Conservation (phyloP, 1,139 yeast genomes). For the Saccharomyces hybrid region DNA sequence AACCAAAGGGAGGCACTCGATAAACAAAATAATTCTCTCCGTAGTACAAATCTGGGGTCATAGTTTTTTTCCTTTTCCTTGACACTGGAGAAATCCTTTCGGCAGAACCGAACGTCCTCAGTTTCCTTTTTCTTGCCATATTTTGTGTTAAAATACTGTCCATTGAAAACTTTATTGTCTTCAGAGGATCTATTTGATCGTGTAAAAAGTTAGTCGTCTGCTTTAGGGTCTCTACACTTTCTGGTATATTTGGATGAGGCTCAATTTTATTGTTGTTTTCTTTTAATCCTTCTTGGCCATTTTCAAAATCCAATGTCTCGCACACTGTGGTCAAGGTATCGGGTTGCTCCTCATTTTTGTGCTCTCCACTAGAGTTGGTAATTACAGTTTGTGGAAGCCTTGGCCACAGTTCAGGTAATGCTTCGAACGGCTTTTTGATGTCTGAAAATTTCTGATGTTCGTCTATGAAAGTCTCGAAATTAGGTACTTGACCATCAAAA, state of each 20-base stretch:
- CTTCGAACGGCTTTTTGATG: slow-evolving; percentile 19
- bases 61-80: background rate
- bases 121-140: slow-evolving; percentile 13
- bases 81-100: background rate
- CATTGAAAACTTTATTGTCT: slow-evolving; percentile 6
- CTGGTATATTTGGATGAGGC: background rate
- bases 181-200: slow-evolving; percentile 1
- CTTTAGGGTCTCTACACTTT: slow-evolving; percentile 12
- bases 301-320: slow-evolving; percentile 4
- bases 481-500: slow-evolving; percentile 5
- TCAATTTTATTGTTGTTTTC: background rate
- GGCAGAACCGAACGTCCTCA: background rate
- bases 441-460: slow-evolving; percentile 7
- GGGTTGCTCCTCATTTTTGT: background rate
- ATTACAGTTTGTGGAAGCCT: background rate
- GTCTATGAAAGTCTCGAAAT: slow-evolving; percentile 14
- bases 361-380: background rate
- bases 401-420: slow-evolving; percentile 27
- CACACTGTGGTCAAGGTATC: background rate
- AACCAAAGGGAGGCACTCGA: slow-evolving; percentile 9
- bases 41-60: background rate
- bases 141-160: slow-evolving; percentile 20
- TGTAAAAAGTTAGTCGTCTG: slow-evolving; percentile 10
- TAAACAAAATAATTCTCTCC: slow-evolving; percentile 7
- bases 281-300: background rate